Conservation (phyloP, 768 basidiomycete genomes). For the Peribolospora kevripleyi region DNA sequence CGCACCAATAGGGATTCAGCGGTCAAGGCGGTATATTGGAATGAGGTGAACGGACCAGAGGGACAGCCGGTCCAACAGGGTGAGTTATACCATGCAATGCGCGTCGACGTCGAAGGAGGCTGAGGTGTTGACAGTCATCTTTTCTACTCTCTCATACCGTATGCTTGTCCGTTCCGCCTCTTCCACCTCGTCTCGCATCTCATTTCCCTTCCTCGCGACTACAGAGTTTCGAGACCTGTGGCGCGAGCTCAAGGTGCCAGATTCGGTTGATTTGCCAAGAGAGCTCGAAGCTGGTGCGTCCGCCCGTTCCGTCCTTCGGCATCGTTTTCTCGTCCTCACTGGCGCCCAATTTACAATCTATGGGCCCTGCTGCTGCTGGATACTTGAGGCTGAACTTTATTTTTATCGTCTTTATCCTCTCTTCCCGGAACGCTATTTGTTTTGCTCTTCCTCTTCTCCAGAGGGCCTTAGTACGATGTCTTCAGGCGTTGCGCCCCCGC, state of each 20-base stretch:
- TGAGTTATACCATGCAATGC: constrained; percentile 15
- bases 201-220: background rate
- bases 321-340: background rate
- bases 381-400: too few relatives aligned
- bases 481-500: constrained; percentile 30
- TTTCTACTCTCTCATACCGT: too few relatives aligned
- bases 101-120: background rate
- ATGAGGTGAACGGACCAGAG: constrained; percentile 61
- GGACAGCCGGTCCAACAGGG: constrained; percentile 58
- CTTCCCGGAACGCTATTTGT: background rate
- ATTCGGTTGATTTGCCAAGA: constrained; percentile 55
- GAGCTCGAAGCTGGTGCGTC: constrained; percentile 44
- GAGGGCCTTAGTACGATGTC: constrained; percentile 46
- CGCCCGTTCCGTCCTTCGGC: constrained; percentile 6
- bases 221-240: constrained; percentile 70
- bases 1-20: constrained; percentile 61
- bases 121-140: too few relatives aligned
- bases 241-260: constrained; percentile 62
- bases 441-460: constrained; percentile 13
- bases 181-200: background rate
- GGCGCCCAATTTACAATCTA: background rate
- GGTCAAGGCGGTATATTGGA: constrained; percentile 67
- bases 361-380: too few relatives aligned
- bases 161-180: background rate
- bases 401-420: background rate